Evolutionary conservation across 2,329 filamentous ascomycete genomes (phyloP).

Genomic region (Aspergillus viridinutans): DNA sequence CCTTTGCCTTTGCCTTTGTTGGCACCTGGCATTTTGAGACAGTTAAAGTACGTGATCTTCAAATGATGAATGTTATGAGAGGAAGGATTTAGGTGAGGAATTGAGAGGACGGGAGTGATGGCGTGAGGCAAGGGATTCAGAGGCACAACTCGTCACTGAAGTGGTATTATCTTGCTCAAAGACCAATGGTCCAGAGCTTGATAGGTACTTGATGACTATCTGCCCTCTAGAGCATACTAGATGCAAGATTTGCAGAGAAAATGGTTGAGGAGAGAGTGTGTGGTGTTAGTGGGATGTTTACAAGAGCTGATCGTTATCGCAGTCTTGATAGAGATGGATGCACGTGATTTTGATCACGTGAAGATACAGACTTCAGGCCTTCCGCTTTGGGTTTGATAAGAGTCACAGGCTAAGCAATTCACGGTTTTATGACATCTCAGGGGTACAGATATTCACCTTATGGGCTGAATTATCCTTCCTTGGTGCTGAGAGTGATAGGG

Average conservation of each 20-base stretch:
- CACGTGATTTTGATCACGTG: neutral
- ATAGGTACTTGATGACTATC: neutral
- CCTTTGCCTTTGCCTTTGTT: constrained; percentile 52
- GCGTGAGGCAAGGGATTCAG: neutral
- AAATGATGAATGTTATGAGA: neutral
- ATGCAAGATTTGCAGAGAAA: neutral
- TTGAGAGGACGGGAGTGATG: neutral
- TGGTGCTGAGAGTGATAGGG: neutral
- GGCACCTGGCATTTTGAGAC: constrained; percentile 39
- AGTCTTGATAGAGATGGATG: neutral
- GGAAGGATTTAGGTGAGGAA: neutral
- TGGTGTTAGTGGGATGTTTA: neutral
- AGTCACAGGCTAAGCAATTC: neutral
- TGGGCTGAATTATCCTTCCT: neutral
- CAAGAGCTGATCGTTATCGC: neutral
- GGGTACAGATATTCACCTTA: neutral
- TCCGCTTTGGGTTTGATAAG: neutral
- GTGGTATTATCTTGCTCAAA: neutral
- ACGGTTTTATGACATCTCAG: neutral
- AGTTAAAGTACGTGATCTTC: neutral
- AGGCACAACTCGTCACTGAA: neutral
- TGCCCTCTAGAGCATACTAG: neutral
- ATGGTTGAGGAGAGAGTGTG: neutral
- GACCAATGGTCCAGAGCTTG: neutral
- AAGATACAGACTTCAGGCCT: neutral